These are phyloP conservation scores for Candida bentonensis DNA, from an alignment of 805 yeast genomes.

Conservation along the genomic window DNA sequence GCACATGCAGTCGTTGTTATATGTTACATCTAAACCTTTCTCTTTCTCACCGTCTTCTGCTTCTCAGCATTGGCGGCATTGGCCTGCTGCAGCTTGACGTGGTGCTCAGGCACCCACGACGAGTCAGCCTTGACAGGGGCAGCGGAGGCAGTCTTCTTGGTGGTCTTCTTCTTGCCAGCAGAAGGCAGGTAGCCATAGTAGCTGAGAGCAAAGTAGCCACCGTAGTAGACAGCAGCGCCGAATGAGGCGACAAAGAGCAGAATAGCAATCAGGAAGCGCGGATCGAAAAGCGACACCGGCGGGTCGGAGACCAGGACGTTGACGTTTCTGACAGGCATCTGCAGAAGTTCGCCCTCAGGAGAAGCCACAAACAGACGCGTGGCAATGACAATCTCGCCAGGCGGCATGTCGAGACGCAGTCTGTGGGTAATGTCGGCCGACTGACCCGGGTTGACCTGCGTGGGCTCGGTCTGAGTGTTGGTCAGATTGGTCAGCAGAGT, in stretches of 20 bases:
- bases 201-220: background rate
- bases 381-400: conserved; percentile 41
- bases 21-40: no score
- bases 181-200: conserved; percentile 1
- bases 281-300: conserved; percentile 56
- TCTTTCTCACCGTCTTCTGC: background rate
- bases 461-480: conserved; percentile 48
- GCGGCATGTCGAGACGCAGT: conserved; percentile 42
- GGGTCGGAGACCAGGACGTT: conserved; percentile 43
- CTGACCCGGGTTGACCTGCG: conserved; percentile 36
- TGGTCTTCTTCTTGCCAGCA: conserved; percentile 5
- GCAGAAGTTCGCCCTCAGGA: conserved; percentile 11
- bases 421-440: conserved; percentile 39
- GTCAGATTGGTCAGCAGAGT: conserved; percentile 38
- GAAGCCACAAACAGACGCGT: conserved; percentile 8
- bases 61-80: background rate
- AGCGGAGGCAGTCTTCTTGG: conserved; percentile 6
- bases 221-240: conserved; percentile 10
- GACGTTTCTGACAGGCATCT: conserved; percentile 11
- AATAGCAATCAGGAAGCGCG: conserved; percentile 54
- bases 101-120: conserved; percentile 33
- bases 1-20: no score
- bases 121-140: conserved; percentile 23
- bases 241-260: conserved; percentile 30
- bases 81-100: no score